These are phyloP conservation scores for Pseudozyma sp. DNA, from an alignment of 1,284 basidiomycete genomes.

Conservation along the genomic window DNA sequence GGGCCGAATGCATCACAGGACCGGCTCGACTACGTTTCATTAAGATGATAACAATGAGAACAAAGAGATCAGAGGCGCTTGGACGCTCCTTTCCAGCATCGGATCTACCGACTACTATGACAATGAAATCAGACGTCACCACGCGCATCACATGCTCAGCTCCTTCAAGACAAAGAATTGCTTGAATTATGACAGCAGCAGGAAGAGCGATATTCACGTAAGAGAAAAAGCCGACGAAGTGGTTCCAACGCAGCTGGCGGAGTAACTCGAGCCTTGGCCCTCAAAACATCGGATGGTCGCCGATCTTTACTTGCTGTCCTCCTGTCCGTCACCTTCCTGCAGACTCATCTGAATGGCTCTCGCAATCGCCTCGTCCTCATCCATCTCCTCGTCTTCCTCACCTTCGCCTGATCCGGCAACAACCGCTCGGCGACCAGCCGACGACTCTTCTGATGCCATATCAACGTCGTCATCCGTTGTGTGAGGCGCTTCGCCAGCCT, in stretches of 20 bases:
- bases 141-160: neutral
- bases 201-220: neutral
- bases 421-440: slow-evolving; percentile 34
- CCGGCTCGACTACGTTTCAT: neutral
- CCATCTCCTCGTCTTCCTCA: slow-evolving; percentile 68
- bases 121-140: neutral
- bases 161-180: neutral
- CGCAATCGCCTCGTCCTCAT: slow-evolving; percentile 68
- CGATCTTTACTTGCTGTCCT: slow-evolving; percentile 30
- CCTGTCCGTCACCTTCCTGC: slow-evolving; percentile 44
- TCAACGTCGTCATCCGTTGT: slow-evolving; percentile 57
- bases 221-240: neutral
- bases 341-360: slow-evolving; percentile 68
- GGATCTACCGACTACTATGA: slow-evolving; percentile 7
- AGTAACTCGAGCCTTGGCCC: too few relatives aligned
- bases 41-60: neutral
- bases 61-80: slow-evolving; percentile 5
- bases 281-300: neutral
- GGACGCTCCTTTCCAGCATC: slow-evolving; percentile 10
- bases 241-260: neutral
- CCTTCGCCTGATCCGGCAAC: slow-evolving; percentile 55
- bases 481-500: slow-evolving; percentile 30
- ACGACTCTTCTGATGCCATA: slow-evolving; percentile 51
- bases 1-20: neutral
- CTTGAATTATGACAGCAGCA: neutral